These are phyloP conservation scores for Dryadomyces quercus-mongolicae DNA, from an alignment of 2,329 filamentous ascomycete genomes.

Conservation along the genomic window DNA sequence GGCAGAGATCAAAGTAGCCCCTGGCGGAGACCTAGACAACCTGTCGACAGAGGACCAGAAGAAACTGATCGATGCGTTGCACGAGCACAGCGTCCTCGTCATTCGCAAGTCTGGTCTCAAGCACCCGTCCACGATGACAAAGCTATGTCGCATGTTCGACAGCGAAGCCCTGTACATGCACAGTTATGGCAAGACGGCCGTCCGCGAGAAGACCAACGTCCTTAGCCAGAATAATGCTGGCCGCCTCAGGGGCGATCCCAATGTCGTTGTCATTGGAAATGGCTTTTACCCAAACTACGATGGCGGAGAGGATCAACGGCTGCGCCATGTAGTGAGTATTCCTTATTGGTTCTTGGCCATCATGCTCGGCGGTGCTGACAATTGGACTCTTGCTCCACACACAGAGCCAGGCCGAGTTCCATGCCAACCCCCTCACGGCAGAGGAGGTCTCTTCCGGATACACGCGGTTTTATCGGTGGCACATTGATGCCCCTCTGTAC, in stretches of 20 bases:
- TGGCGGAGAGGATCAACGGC: constrained; percentile 1
- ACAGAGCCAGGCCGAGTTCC: constrained; percentile 4
- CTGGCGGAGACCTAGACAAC: neutral
- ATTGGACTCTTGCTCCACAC: too few species aligned
- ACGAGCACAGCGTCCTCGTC: constrained; percentile 5
- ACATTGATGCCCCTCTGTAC: constrained; percentile 4
- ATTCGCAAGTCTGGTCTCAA: neutral
- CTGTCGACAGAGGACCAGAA: neutral
- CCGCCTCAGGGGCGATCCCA: neutral
- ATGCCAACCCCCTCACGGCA: neutral
- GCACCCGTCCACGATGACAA: neutral
- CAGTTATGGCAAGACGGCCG: neutral
- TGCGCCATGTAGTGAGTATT: constrained; percentile 3
- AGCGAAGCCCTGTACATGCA: neutral
- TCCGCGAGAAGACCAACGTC: neutral
- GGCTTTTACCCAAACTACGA: neutral
- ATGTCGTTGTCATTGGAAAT: constrained; percentile 3
- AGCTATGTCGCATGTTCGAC: constrained; percentile 3
- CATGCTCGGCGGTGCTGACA: too few species aligned
- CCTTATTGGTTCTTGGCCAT: neutral
- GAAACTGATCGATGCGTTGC: neutral
- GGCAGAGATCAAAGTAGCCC: neutral
- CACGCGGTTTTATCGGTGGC: constrained; percentile 4
- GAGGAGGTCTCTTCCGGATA: neutral
- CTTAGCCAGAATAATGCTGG: constrained; percentile 1